Evolutionary conservation across 352 stramenopile genomes (phyloP).

Genomic region (Thraustotheca clavata): DNA sequence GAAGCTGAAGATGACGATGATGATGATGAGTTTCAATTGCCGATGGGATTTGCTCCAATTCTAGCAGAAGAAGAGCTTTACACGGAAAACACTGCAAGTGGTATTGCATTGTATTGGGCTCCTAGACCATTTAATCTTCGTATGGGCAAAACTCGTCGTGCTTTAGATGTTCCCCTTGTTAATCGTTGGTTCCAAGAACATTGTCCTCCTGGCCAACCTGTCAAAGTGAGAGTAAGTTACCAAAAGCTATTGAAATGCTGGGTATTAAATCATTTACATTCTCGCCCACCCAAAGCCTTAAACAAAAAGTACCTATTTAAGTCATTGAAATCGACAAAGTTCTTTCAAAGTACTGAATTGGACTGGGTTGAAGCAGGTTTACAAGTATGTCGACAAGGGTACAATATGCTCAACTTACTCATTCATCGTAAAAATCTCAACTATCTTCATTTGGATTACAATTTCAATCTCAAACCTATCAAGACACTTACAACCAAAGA

Average conservation of each 20-base stretch:
- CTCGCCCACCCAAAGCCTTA: slow-evolving; percentile 87
- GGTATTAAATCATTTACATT: slow-evolving; percentile 98
- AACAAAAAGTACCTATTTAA: slow-evolving; percentile 99
- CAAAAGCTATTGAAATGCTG: slow-evolving; percentile 99
- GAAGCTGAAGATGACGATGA: slow-evolving; percentile 65
- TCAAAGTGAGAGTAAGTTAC: slow-evolving; percentile 99
- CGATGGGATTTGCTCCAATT: slow-evolving; percentile 84
- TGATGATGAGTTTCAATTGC: slow-evolving; percentile 85
- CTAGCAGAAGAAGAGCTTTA: slow-evolving; percentile 92
- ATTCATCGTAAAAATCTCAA: slow-evolving; percentile 99
- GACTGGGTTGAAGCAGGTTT: slow-evolving; percentile 99
- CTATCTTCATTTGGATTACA: slow-evolving; percentile 99
- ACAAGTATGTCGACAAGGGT: slow-evolving; percentile 97
- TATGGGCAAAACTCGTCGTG: slow-evolving; percentile 91
- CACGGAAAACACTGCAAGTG: slow-evolving; percentile 91
- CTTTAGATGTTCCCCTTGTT: slow-evolving; percentile 97
- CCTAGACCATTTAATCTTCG: slow-evolving; percentile 97
- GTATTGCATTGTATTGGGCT: slow-evolving; percentile 98
- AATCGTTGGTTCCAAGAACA: slow-evolving; percentile 99
- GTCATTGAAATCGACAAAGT: slow-evolving; percentile 99
- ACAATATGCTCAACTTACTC: slow-evolving; percentile 99
- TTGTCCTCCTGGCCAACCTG: slow-evolving; percentile 95
- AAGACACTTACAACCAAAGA: slow-evolving; percentile 99
- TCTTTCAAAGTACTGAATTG: slow-evolving; percentile 99
- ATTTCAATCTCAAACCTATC: slow-evolving; percentile 99